These are phyloP conservation scores for Paulownia fortunei DNA, from an alignment of 257 asterid species.

Conservation along the genomic window DNA sequence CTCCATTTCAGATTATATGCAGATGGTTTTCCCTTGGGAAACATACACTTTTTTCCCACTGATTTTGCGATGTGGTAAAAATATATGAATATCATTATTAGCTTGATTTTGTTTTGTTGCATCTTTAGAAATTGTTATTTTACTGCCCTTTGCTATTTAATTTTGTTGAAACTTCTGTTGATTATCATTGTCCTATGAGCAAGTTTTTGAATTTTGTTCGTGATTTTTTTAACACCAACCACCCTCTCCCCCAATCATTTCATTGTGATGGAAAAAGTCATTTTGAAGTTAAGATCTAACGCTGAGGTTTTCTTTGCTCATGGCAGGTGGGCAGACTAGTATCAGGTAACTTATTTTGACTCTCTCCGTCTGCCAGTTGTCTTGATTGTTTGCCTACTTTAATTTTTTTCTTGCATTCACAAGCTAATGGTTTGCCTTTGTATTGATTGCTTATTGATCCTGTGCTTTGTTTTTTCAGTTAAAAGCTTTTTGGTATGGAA, in stretches of 20 bases:
- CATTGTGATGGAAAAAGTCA: conserved; percentile 12
- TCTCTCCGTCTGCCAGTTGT: conserved; percentile 23
- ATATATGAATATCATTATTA: background rate
- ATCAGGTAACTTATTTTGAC: conserved; percentile 63
- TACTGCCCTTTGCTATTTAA: background rate
- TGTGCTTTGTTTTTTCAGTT: background rate
- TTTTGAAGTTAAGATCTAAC: conserved; percentile 28
- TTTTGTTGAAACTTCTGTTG: background rate
- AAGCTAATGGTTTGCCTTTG: background rate
- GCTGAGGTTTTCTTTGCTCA: conserved; percentile 23
- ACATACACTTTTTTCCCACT: background rate
- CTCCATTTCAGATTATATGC: background rate
- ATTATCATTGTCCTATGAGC: background rate
- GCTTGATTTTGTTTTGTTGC: background rate
- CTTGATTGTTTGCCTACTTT: background rate
- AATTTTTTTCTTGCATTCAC: background rate
- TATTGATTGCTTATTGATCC: background rate
- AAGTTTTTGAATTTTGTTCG: background rate
- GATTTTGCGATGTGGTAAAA: background rate
- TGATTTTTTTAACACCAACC: background rate
- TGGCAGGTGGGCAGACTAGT: conserved; percentile 97
- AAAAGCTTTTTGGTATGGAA: background rate
- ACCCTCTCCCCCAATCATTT: background rate
- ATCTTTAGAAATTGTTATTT: background rate
- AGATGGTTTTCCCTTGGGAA: background rate